These are phyloP conservation scores for Cinchona pubescens DNA, from an alignment of 257 asterid species.

Conservation along the genomic window DNA sequence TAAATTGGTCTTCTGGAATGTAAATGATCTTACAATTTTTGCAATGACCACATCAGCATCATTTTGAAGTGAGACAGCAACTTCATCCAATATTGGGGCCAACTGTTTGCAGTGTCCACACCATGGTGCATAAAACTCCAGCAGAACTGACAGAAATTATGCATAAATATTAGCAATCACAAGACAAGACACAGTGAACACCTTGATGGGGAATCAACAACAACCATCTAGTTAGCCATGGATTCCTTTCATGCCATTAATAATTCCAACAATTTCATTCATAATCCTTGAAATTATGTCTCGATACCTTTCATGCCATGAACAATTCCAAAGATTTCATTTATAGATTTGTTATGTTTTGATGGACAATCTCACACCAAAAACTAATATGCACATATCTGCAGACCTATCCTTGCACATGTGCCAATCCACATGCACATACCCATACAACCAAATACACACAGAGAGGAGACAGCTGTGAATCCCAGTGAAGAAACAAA, in stretches of 20 bases:
- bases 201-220: background rate
- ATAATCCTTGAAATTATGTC: too few relatives aligned
- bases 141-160: constrained; percentile 45
- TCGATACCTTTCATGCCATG: background rate
- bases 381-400: background rate
- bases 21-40: constrained; percentile 56
- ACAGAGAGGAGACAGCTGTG: background rate
- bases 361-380: background rate
- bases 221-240: background rate
- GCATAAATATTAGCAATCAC: constrained; percentile 12
- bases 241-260: background rate
- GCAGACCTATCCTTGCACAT: background rate
- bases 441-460: background rate
- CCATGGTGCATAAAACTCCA: constrained; percentile 96
- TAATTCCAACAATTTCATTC: background rate
- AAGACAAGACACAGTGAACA: background rate
- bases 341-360: background rate
- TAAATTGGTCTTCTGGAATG: background rate
- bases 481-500: background rate
- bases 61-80: constrained; percentile 61
- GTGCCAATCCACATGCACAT: background rate
- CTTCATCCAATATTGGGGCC: constrained; percentile 93
- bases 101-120: constrained; percentile 91
- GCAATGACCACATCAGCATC: constrained; percentile 73
- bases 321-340: background rate